Base-by-base conservation (phyloP, 352 stramenopile species). In the Pythium grandisporangium region DNA sequence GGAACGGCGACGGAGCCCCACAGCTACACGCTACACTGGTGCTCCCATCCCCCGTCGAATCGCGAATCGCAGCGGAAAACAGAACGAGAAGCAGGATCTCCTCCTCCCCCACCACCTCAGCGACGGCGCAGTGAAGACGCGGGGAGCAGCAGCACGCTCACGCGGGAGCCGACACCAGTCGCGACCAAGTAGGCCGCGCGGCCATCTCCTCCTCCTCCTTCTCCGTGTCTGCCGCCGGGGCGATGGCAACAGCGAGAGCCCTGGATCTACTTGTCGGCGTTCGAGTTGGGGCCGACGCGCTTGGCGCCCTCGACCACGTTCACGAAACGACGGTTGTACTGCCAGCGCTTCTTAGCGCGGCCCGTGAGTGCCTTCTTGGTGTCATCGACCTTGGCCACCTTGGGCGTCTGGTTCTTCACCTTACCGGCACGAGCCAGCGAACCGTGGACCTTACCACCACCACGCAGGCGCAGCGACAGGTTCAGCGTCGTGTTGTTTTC, bases 311-410 rank as follows among this genome's bases (percentile, higher is more conserved):
- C 93, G 36, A 97, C 95, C 55, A 99, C 96, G 83, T 99, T 99
- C 45, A 99, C 95, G 81, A 99, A 99, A 72, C 96, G 88, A 63
- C 97, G 91, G 80, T 99, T 99, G 95, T 99, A 99, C 80, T 99
- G 95, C 79, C 98, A 97, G 75, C 97, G 88, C 91, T 99, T 99
- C 91, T 99, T 99, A 41, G 96, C 96, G 48, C 96, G 94, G 64
- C 97, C 97, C 45, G 84, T 94, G 48, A 97, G 92, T 61, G 93
- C 68, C 76, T 99, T 99, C 89, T 98, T 95, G 58, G 67, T 97
- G 66, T 98, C 96, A 73, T 99, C 96, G 76, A 97, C 74, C 71
- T 96, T 97, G 68, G 97, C 90, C 33, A 99, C 95, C 92, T 99
- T 99, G 60, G 96, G 97, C 37, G 97, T 99, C 79, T 99, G 96